Base-by-base conservation (phyloP, 768 basidiomycete genomes). In the Cystofilobasidium bisporidii region DNA sequence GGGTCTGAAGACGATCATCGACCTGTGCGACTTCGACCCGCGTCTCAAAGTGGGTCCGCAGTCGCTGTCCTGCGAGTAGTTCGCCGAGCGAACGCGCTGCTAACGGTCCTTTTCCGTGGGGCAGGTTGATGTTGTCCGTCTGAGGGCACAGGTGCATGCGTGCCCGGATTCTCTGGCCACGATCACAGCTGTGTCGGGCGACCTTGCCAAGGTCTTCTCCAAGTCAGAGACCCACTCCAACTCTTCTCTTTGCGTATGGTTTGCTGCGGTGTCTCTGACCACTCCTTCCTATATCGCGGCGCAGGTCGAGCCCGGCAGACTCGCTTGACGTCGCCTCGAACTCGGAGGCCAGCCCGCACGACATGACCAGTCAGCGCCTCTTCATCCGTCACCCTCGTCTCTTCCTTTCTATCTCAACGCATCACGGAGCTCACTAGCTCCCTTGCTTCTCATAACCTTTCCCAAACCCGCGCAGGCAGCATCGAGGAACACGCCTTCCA, bases 401-500 rank as follows among this genome's bases (percentile, higher is more conserved):
- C 53, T 26, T 3, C 17, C 10, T 55, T 32, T 14, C 15, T n/a
- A n/a, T n/a, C 15, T 55, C n/a, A 12, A 17, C 57, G 57, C n/a
- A n/a, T n/a, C n/a, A n/a, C n/a, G n/a, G n/a, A n/a, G n/a, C n/a
- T n/a, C n/a, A n/a, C n/a, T n/a, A n/a, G n/a, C 30, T 11, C 28
- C 20, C 6, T 33, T 32, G n/a, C n/a, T n/a, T n/a, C n/a, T n/a
- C n/a, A n/a, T n/a, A n/a, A n/a, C n/a, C n/a, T n/a, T n/a, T n/a
- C n/a, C n/a, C n/a, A n/a, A n/a, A n/a, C n/a, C n/a, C n/a, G n/a
- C 1, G 9, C 67, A 76, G 76, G 74, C 45, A 78, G 76, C 30
- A 79, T 96, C 41, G 91, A 94, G 64, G 87, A 91, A 65, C 77
- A 87, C 41, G 89, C 91, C 1, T 96, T 94, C 79, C 82, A 80